Base-by-base conservation (phyloP, 495 filamentous ascomycete species). In the Tuber indicum region DNA sequence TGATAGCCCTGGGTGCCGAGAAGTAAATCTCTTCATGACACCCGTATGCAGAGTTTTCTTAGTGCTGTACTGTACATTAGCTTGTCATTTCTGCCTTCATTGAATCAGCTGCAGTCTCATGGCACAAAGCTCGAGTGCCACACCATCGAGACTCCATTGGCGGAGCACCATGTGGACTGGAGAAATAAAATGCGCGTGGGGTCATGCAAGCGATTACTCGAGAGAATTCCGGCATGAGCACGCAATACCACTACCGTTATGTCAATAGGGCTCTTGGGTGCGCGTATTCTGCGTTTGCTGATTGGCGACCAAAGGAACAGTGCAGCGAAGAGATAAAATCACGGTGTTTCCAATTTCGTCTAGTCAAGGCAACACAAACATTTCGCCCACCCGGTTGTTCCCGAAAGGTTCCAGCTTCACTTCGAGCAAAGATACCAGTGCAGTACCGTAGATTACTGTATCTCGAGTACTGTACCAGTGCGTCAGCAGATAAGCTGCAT, bases 1-100 rank as follows among this genome's bases (percentile, higher is more conserved):
- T 83, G 75, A 26, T 83, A 62, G 78, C 78, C 66, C 21, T 71
- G 42, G 77, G 66, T 9, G 12, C 12, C 14, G 58, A 7, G 3
- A 6, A 32, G 58, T 36, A 19, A 66, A 36, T 16, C 26, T 8
- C 58, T 36, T 3, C 32, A 36, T 32, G 32, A 36, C 32, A 32
- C 32, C 42, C 7, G 42, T 43, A 43, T 43, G 2, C 26, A 36
- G 52, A 26, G 32, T 16, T 36, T 66, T 0, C 58, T 32, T 2
- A 66, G 1, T 14, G 26, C 32, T 36, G 17, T 66, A 66, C 32
- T 7, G 58, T 66, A 66, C 58, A 36, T 66, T 66, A 66, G 58
- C 36, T 36, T 66, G 26, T 10, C 32, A 17, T 32, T 62, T 19
- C 58, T 4, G 0, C 58, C 58, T 66, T 66, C 4, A 16, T 32